Conservation (phyloP, 2,329 filamentous ascomycete genomes). For the Beauveria varroae region DNA sequence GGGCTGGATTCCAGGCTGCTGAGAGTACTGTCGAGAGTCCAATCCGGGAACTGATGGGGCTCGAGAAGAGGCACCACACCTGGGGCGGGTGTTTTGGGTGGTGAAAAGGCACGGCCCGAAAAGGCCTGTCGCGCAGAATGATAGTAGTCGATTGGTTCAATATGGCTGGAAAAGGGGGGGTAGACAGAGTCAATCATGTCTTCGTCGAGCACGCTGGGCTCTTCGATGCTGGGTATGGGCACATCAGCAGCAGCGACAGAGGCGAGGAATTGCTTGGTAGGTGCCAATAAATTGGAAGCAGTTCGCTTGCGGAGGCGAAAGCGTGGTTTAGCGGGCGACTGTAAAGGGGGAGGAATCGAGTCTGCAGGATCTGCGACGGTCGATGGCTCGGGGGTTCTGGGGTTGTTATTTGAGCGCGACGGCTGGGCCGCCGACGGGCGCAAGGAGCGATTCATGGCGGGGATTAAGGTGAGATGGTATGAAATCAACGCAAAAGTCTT, state of each 20-base stretch:
- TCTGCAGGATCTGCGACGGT: conserved; percentile 23
- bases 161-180: conserved; percentile 14
- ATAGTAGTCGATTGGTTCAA: conserved; percentile 23
- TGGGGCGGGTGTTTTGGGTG: conserved; percentile 53
- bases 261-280: conserved; percentile 59
- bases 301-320: conserved; percentile 49
- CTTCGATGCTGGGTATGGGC: conserved; percentile 58
- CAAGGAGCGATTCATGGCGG: conserved; percentile 23
- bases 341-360: conserved; percentile 19
- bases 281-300: conserved; percentile 44
- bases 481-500: not conserved
- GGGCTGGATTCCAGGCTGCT: conserved; percentile 52
- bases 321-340: conserved; percentile 43
- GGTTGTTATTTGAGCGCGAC: conserved; percentile 29
- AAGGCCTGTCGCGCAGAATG: conserved; percentile 23
- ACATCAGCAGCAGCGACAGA: conserved; percentile 59
- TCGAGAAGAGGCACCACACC: conserved; percentile 36
- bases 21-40: conserved; percentile 49
- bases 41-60: conserved; percentile 46
- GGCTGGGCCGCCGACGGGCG: conserved; percentile 38
- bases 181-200: conserved; percentile 33
- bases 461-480: not conserved
- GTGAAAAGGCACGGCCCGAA: conserved; percentile 39
- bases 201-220: conserved; percentile 39
- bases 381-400: conserved; percentile 43